Percentiles rank a stretch among this genome's conserved stretches.
phyloP scores from a whole-genome alignment of 345 rosid species.

The Citrus inodora region DNA sequence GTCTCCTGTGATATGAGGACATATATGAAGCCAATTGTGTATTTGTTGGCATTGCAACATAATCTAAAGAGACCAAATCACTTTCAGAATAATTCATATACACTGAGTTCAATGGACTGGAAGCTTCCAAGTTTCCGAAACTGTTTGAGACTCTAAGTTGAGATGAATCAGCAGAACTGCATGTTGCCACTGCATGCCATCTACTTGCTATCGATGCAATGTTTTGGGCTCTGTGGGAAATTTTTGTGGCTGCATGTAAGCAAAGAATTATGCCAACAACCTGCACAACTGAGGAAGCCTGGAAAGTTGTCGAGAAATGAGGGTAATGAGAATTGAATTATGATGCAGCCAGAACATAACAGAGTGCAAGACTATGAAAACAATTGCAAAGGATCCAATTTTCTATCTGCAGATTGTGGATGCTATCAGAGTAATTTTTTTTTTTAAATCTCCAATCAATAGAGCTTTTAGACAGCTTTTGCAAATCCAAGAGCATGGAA shows the following conservation, averaged over 20 bases:
- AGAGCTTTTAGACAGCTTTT: not conserved
- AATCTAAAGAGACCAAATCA: conserved; percentile 79
- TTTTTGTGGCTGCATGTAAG: conserved; percentile 86
- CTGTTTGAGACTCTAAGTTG: conserved; percentile 47
- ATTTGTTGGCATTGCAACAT: conserved; percentile 53
- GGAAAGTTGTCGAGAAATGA: conserved; percentile 14
- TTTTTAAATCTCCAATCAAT: too few relatives aligned
- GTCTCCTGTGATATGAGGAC: conserved; percentile 74
- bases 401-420: not conserved
- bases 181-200: conserved; percentile 90
- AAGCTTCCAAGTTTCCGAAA: conserved; percentile 40
- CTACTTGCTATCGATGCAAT: conserved; percentile 65
- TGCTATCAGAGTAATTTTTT: not conserved
- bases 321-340: conserved; percentile 1
- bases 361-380: not conserved
- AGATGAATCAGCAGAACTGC: conserved; percentile 44
- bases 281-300: conserved; percentile 83
- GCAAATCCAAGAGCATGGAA: not conserved
- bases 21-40: conserved; percentile 55
- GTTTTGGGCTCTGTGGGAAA: conserved; percentile 84
- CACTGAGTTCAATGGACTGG: conserved; percentile 29
- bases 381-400: not conserved
- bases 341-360: not conserved
- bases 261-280: conserved; percentile 76
- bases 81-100: conserved; percentile 56